Conservation (phyloP, 2,329 filamentous ascomycete genomes). For the Coniochaeta prunicola region DNA sequence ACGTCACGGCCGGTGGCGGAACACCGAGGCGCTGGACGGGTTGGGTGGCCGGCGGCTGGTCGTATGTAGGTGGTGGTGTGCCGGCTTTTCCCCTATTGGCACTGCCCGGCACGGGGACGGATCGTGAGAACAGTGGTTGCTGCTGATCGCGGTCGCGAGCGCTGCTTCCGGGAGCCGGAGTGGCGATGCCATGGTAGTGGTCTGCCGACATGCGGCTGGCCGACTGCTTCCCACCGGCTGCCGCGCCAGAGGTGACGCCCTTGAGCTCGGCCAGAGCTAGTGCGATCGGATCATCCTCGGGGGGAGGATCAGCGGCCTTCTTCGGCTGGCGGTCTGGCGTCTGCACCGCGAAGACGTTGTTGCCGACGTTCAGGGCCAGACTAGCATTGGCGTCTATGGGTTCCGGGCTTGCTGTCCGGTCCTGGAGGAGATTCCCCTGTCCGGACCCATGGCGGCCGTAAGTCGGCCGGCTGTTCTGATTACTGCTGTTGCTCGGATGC, state of each 20-base stretch:
- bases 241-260: conserved; percentile 51
- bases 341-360: conserved; percentile 92
- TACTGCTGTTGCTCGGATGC: conserved; percentile 31
- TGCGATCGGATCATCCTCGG: conserved; percentile 83
- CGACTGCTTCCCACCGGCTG: conserved; percentile 57
- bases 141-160: background rate
- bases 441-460: conserved; percentile 18
- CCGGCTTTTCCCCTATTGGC: conserved; percentile 46
- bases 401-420: conserved; percentile 60
- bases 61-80: conserved; percentile 83
- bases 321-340: conserved; percentile 61
- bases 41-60: conserved; percentile 52
- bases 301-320: conserved; percentile 28
- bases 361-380: conserved; percentile 87
- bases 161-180: conserved; percentile 55
- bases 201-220: conserved; percentile 87
- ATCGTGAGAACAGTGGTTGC: conserved; percentile 28
- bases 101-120: conserved; percentile 28
- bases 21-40: conserved; percentile 70
- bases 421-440: conserved; percentile 14
- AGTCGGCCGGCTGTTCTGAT: conserved; percentile 13
- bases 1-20: conserved; percentile 86
- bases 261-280: conserved; percentile 89
- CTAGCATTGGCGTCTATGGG: conserved; percentile 87
- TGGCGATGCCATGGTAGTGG: conserved; percentile 86